Evolutionary conservation across 2,329 filamentous ascomycete genomes (phyloP), one percentile per base, ranked within the genome.

Genomic region (Fusarium multiceps): DNA sequence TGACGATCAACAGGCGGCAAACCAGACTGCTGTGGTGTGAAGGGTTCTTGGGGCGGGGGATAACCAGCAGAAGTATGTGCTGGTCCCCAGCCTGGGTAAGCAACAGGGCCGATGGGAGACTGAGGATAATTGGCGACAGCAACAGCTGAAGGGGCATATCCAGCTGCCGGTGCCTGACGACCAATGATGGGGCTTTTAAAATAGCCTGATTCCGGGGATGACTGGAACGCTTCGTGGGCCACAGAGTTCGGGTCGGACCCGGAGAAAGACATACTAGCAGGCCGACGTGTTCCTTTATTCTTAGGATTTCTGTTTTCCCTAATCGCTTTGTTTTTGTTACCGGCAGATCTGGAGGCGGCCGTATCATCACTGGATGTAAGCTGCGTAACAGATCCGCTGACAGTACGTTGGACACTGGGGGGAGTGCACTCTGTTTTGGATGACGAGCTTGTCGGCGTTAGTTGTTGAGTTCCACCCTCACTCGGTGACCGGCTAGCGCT

Each of bases 381-480:
- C 27, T 72, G 68, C 64, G 68, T 71, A 72, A 71, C 68, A 50
- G 66, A 66, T 66, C 67, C 66, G 67, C 40, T 63, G 45, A 32
- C 42, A 51, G 50, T 54, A 32, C 63, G 62, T 51, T 55, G 56
- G 25, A 50, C 47, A 42, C 28, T 60, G 12, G 59, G 65, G 45
- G 53, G 41, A 42, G 59, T 50, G 45, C 60, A 45, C 46, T 65
- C 59, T 32, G 37, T 37, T 53, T 68, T 70, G n/a, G 63, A 69
- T 47, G 56, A 51, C 34, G 64, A 62, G 45, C 60, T 69, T 8
- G 68, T 66, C 14, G 68, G 59, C 14, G 65, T 59, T 55, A 69
- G 42, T 23, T 55, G 55, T 37, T 65, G 68, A 56, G 63, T 40
- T 13, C 50, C 58, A 46, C 40, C 46, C 12, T 50, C 50, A 32